A percentile compares a stretch with the other conserved stretches of the same genome.
Conservation (phyloP, 345 rosid genomes). For the Lumnitzera racemosa region DNA sequence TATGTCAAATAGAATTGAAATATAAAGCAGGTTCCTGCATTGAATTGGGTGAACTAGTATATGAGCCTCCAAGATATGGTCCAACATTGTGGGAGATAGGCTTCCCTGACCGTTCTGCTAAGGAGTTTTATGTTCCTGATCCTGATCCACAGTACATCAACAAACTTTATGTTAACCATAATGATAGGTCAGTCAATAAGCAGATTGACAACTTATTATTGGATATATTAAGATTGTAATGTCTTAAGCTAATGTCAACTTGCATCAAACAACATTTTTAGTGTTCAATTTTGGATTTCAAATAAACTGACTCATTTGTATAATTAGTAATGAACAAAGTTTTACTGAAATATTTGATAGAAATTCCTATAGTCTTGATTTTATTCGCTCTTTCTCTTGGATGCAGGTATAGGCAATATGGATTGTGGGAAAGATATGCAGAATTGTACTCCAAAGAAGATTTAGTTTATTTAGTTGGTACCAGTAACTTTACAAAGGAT, state of each 20-base stretch:
- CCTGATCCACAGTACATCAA: slow-evolving; percentile 55
- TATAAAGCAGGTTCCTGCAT: slow-evolving; percentile 29
- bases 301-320: neutral
- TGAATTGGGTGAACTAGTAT: slow-evolving; percentile 50
- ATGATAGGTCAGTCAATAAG: slow-evolving; percentile 36
- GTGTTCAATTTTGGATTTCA: no score
- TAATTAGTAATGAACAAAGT: no score
- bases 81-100: slow-evolving; percentile 95
- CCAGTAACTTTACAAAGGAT: slow-evolving; percentile 47
- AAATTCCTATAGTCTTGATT: neutral
- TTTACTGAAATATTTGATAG: no score
- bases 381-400: neutral
- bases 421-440: slow-evolving; percentile 88
- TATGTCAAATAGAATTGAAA: neutral
- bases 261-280: no score
- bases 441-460: slow-evolving; percentile 70
- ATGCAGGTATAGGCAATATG: slow-evolving; percentile 72
- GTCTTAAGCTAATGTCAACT: no score
- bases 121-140: slow-evolving; percentile 79
- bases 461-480: slow-evolving; percentile 53
- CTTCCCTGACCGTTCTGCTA: slow-evolving; percentile 73
- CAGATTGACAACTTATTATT: no score
- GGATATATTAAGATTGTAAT: no score
- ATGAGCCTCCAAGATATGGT: slow-evolving; percentile 80
- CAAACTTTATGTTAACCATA: slow-evolving; percentile 49